Evolutionary conservation across 2,329 filamentous ascomycete species (phyloP).

Genomic region (Colletotrichum tamarilloi): DNA sequence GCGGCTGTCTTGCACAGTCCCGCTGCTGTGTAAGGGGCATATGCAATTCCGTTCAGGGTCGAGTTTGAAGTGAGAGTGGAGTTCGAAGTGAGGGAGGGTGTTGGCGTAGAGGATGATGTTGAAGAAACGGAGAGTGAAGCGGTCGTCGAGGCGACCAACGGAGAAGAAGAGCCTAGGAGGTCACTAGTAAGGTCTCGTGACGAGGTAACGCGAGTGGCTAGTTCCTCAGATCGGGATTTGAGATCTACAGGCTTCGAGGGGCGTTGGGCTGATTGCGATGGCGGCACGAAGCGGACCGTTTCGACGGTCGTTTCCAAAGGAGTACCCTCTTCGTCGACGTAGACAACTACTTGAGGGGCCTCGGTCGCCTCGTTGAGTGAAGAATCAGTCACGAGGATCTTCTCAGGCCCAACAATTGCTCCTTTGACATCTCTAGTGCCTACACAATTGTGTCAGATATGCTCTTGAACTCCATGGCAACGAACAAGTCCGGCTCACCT

Average conservation of each 20-base stretch:
- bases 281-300: constrained; percentile 46
- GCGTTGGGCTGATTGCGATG: not conserved
- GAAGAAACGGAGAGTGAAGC: not conserved
- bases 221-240: constrained; percentile 14
- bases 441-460: not conserved
- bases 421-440: constrained; percentile 24
- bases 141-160: not conserved
- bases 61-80: not conserved
- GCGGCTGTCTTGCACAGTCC: constrained; percentile 73
- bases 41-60: constrained; percentile 55
- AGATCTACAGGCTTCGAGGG: not conserved
- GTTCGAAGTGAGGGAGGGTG: not conserved
- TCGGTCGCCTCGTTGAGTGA: constrained; percentile 52
- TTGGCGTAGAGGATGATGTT: not conserved
- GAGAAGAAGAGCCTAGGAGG: not conserved
- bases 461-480: not conserved
- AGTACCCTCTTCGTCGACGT: constrained; percentile 68
- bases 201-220: not conserved
- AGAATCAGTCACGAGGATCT: constrained; percentile 49
- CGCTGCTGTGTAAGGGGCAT: constrained; percentile 61
- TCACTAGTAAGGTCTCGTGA: not conserved
- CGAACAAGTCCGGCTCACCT: not conserved
- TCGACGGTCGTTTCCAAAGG: constrained; percentile 57
- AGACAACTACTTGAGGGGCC: constrained; percentile 64
- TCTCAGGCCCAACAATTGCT: constrained; percentile 11